Evolutionary conservation across 345 rosid genomes (phyloP).

Genomic region (Theobroma cacao): DNA sequence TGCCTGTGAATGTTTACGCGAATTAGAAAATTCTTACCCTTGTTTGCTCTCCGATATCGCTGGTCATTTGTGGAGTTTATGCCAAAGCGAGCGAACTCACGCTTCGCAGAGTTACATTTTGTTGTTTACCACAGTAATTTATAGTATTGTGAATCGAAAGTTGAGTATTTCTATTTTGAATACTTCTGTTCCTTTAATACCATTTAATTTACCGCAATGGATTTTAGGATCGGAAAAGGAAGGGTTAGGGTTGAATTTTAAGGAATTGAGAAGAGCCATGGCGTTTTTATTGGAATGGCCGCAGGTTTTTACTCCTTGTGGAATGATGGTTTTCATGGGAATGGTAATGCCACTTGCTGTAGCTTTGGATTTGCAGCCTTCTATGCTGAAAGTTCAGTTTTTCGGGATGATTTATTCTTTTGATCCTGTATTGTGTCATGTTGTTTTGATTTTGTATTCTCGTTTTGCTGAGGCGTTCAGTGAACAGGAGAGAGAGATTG

Average conservation of each 20-base stretch:
- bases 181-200: conserved; percentile 73
- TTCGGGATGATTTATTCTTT: conserved; percentile 81
- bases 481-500: conserved; percentile 77
- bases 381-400: conserved; percentile 92
- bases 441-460: conserved; percentile 60
- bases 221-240: conserved; percentile 34
- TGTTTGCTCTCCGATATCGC: conserved; percentile 73
- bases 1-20: conserved; percentile 87
- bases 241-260: conserved; percentile 56
- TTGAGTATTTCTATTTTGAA: conserved; percentile 63
- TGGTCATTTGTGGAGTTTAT: conserved; percentile 84
- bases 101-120: conserved; percentile 79
- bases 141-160: conserved; percentile 53
- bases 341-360: conserved; percentile 75
- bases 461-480: conserved; percentile 67
- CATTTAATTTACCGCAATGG: conserved; percentile 67
- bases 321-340: conserved; percentile 76
- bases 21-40: conserved; percentile 71
- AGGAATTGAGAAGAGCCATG: conserved; percentile 87
- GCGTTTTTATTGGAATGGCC: conserved; percentile 86
- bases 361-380: conserved; percentile 79
- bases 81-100: conserved; percentile 89
- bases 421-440: conserved; percentile 77
- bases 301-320: conserved; percentile 74
- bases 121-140: conserved; percentile 60